phyloP scores from a whole-genome alignment of 164 flowering plant genomes.

The Hamamelis virginiana region DNA sequence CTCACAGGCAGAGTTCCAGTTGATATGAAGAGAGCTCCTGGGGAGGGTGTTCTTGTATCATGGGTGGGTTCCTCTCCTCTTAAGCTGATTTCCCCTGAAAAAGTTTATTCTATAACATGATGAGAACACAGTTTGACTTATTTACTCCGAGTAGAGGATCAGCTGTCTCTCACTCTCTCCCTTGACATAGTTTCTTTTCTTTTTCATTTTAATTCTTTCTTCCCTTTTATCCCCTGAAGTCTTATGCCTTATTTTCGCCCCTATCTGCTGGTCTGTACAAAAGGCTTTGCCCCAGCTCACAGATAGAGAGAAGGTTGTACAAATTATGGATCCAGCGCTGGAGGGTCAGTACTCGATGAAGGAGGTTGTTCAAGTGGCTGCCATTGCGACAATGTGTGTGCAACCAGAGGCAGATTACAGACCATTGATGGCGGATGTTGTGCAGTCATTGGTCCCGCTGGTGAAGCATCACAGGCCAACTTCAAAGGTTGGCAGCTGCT shows the following conservation, averaged over 20 bases:
- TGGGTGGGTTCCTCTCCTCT: slow-evolving; percentile 60
- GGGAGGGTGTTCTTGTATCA: slow-evolving; percentile 88
- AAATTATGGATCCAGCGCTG: slow-evolving; percentile 89
- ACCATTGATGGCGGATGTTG: slow-evolving; percentile 95
- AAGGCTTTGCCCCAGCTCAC: slow-evolving; percentile 86
- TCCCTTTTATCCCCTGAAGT: neutral
- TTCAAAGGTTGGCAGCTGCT: slow-evolving; percentile 47
- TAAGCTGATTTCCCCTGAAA: slow-evolving; percentile 3
- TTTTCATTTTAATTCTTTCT: neutral
- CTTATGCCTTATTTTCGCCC: neutral
- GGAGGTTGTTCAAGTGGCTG: slow-evolving; percentile 94
- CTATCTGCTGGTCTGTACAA: neutral
- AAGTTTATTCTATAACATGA: neutral
- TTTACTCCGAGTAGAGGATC: no score
- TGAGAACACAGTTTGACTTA: neutral
- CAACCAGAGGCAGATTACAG: slow-evolving; percentile 20
- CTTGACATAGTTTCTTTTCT: no score
- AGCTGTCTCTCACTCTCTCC: no score
- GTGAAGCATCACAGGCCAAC: slow-evolving; percentile 56
- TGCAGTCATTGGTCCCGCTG: slow-evolving; percentile 86
- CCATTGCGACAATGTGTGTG: slow-evolving; percentile 99
- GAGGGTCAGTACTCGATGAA: slow-evolving; percentile 90
- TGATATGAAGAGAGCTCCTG: slow-evolving; percentile 77
- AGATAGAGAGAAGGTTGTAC: slow-evolving; percentile 78
- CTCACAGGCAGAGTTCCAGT: slow-evolving; percentile 95